Base-by-base conservation (phyloP, 1,284 basidiomycete species). In the Taiwanofungus camphoratus region DNA sequence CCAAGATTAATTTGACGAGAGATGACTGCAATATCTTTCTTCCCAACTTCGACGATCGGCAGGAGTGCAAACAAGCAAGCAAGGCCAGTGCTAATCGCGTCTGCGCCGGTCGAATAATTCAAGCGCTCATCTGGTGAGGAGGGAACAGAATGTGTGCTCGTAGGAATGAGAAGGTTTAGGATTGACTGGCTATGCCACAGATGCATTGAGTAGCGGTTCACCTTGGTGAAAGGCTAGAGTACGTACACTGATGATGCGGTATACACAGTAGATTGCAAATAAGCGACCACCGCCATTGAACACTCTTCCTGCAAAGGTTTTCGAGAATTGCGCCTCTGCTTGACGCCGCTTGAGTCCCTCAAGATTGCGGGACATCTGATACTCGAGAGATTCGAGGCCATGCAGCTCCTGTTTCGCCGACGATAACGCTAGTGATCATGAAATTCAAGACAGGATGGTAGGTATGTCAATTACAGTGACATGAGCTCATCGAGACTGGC, bases 241-340 rank as follows among this genome's bases (percentile, higher is more conserved):
- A 69, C 82, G 54, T 58, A 84, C 86, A 43, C 70, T 79, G 46
- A 82, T 50, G 34, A 80, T 71, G 42, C 87, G 74, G 38, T 80
- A 70, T 3, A 77, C 60, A 53, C 85, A 89, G 57, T 88, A 89
- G 3, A 77, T 47, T 4, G 80, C 82, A 57, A 87, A 85, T 1
- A 77, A 16, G 18, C 67, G 62, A 5, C 76, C 77, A 2, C 69
- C 63, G 46, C 69, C 59, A 48, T 69, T 70, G 52, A 73, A 64
- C 3, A 79, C 36, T 39, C 63, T 67, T 1, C 85, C 84, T 41
- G 65, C 66, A 37, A 82, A 55, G 0, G 86, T 87, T 6, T 63
- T 56, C 5, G 74, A 61, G 50, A 76, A 84, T 52, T 67, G 63
- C 16, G 69, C 72, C 18, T 69, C 63, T 23, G 73, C 68, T 19